Evolutionary conservation across 345 rosid genomes (phyloP).

Genomic region (Carallia brachiata): DNA sequence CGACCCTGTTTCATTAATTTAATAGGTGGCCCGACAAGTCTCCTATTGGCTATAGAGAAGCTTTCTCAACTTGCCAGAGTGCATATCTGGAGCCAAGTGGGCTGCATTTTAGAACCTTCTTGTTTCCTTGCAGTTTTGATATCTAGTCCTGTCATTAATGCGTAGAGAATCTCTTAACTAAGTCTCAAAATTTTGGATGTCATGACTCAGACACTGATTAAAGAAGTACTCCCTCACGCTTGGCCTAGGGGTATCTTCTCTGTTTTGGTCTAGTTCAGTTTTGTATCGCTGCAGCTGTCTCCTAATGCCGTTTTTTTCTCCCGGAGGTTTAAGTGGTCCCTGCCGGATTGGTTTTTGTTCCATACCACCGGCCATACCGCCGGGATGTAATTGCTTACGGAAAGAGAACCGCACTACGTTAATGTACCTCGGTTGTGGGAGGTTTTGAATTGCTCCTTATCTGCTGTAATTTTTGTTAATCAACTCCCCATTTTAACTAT

Average conservation of each 20-base stretch:
- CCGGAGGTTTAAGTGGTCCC: constrained; percentile 14
- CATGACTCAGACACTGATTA: constrained; percentile 22
- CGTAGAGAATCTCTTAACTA: constrained; percentile 30
- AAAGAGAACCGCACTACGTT: constrained; percentile 4
- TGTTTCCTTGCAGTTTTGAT: constrained; percentile 18
- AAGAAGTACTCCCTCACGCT: constrained; percentile 24
- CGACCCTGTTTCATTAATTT: constrained; percentile 36
- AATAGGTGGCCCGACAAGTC: constrained; percentile 40
- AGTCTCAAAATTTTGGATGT: constrained; percentile 42
- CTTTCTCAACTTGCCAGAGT: constrained; percentile 8
- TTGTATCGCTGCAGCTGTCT: constrained; percentile 26
- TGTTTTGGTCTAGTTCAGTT: constrained; percentile 31
- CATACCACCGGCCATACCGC: background rate
- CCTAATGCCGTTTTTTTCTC: constrained; percentile 4
- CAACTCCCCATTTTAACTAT: too few species aligned
- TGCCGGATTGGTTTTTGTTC: constrained; percentile 14
- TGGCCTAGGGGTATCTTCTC: constrained; percentile 24
- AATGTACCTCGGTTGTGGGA: constrained; percentile 23
- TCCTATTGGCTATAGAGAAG: constrained; percentile 37
- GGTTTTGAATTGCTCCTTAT: constrained; percentile 17
- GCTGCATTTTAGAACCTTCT: constrained; percentile 24
- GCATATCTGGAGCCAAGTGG: constrained; percentile 27
- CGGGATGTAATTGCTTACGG: constrained; percentile 22
- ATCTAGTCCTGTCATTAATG: constrained; percentile 26
- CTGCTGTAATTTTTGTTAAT: too few species aligned